These are phyloP conservation scores for Colletotrichum magnum DNA, from an alignment of 2,329 filamentous ascomycete species.

Conservation along the genomic window DNA sequence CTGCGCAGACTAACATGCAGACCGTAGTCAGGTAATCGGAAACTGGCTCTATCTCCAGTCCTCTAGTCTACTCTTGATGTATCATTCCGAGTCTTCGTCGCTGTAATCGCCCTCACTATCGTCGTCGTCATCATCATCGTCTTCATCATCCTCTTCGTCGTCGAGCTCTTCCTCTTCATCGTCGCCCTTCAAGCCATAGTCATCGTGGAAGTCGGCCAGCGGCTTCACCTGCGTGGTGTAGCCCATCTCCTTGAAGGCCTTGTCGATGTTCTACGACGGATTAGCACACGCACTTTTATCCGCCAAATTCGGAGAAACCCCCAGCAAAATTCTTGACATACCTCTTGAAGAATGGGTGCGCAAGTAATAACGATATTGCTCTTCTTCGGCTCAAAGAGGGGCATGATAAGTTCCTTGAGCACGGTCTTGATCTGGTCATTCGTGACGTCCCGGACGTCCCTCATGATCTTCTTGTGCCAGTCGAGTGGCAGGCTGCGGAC, in stretches of 20 bases:
- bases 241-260: slow-evolving; percentile 80
- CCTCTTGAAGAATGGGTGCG: slow-evolving; percentile 86
- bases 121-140: slow-evolving; percentile 62
- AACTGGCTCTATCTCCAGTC: slow-evolving; percentile 15
- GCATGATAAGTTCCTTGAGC: slow-evolving; percentile 81
- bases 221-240: slow-evolving; percentile 84
- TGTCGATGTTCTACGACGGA: slow-evolving; percentile 75
- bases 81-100: slow-evolving; percentile 50
- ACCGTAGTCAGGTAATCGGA: not conserved
- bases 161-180: slow-evolving; percentile 72
- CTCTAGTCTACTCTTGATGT: slow-evolving; percentile 25
- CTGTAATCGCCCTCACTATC: slow-evolving; percentile 61
- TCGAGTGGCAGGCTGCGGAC: slow-evolving; percentile 82
- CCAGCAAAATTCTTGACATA: slow-evolving; percentile 59
- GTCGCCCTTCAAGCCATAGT: slow-evolving; percentile 82
- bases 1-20: too few species aligned
- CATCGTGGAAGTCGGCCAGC: slow-evolving; percentile 87
- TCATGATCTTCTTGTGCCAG: slow-evolving; percentile 83
- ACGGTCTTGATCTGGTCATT: slow-evolving; percentile 82
- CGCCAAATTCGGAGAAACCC: slow-evolving; percentile 24
- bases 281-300: slow-evolving; percentile 9
- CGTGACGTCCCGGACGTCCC: slow-evolving; percentile 81
- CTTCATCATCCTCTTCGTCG: slow-evolving; percentile 71
- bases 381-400: slow-evolving; percentile 83
- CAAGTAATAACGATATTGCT: slow-evolving; percentile 93